Evolutionary conservation across 306 rosid genomes (phyloP).

Genomic region (Trichosanthes cucumerina): DNA sequence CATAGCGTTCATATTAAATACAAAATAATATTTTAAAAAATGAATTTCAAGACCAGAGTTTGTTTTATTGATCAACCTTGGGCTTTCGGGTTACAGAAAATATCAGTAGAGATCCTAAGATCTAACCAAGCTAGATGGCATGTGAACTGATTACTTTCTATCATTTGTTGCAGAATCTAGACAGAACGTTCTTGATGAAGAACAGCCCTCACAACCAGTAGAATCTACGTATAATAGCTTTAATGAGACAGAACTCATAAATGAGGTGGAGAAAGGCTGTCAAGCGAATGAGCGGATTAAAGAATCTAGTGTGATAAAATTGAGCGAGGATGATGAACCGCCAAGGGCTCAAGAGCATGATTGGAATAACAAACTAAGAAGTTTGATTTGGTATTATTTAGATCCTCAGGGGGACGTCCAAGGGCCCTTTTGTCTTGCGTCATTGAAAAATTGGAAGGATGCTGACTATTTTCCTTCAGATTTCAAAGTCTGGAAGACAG

Average conservation of each 20-base stretch:
- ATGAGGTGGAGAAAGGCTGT: constrained; percentile 4
- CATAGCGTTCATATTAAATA: not conserved
- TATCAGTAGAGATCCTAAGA: not conserved
- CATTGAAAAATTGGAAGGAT: constrained; percentile 62
- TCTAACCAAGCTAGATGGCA: not conserved
- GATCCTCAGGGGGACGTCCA: constrained; percentile 67
- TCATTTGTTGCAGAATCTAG: constrained; percentile 29
- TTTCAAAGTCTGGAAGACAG: constrained; percentile 71
- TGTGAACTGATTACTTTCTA: not conserved
- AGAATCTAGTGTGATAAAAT: constrained; percentile 31
- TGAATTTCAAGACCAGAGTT: not conserved
- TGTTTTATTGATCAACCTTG: not conserved
- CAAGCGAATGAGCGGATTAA: constrained; percentile 9
- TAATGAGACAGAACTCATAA: constrained; percentile 10
- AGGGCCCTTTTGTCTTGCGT: constrained; percentile 55
- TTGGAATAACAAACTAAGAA: constrained; percentile 13
- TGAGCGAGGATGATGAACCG: constrained; percentile 49
- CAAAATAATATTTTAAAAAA: not conserved
- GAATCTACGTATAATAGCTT: not conserved
- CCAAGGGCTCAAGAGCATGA: constrained; percentile 11
- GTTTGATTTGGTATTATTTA: constrained; percentile 45
- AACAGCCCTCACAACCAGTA: constrained; percentile 18
- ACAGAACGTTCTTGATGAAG: constrained; percentile 16
- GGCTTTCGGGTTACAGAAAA: not conserved
- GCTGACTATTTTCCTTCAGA: constrained; percentile 47